Evolutionary conservation across 805 yeast species (phyloP).

Genomic region (Metschnikowia matae): DNA sequence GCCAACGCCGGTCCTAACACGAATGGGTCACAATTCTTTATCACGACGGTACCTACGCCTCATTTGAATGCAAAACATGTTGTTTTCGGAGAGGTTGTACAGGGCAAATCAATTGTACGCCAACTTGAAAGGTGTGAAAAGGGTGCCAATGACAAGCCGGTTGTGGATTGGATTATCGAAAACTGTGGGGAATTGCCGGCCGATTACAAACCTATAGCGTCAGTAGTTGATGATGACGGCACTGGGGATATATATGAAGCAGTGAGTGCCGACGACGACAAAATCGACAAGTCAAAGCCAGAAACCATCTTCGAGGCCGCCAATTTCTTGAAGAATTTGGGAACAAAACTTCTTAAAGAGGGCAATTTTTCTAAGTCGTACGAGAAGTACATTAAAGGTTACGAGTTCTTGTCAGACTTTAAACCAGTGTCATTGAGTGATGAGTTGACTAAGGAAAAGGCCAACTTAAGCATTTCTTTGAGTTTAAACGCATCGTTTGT

Average conservation of each 20-base stretch:
- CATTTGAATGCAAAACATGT: conserved; percentile 95
- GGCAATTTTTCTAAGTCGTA: conserved; percentile 56
- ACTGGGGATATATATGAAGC: conserved; percentile 85
- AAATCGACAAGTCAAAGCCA: conserved; percentile 55
- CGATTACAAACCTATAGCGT: conserved; percentile 50
- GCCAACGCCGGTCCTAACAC: conserved; percentile 98
- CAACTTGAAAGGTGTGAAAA: conserved; percentile 70
- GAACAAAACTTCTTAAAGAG: conserved; percentile 68
- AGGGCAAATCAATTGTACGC: conserved; percentile 77
- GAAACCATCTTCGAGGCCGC: conserved; percentile 66
- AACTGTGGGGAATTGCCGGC: conserved; percentile 75
- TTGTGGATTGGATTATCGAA: conserved; percentile 60
- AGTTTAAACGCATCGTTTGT: conserved; percentile 72
- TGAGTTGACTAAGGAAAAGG: conserved; percentile 47
- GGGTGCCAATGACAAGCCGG: conserved; percentile 66
- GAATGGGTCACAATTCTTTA: conserved; percentile 96
- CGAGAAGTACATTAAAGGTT: conserved; percentile 70
- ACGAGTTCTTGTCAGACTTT: conserved; percentile 63
- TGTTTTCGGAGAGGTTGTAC: conserved; percentile 85
- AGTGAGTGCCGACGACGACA: conserved; percentile 66
- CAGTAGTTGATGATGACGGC: conserved; percentile 58
- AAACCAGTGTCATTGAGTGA: conserved; percentile 65
- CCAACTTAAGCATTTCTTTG: conserved; percentile 57
- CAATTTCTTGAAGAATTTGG: conserved; percentile 64
- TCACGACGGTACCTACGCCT: conserved; percentile 82